Evolutionary conservation across 805 yeast species (phyloP), one percentile per base, ranked within the genome.

Genomic region (Candida maltosa): DNA sequence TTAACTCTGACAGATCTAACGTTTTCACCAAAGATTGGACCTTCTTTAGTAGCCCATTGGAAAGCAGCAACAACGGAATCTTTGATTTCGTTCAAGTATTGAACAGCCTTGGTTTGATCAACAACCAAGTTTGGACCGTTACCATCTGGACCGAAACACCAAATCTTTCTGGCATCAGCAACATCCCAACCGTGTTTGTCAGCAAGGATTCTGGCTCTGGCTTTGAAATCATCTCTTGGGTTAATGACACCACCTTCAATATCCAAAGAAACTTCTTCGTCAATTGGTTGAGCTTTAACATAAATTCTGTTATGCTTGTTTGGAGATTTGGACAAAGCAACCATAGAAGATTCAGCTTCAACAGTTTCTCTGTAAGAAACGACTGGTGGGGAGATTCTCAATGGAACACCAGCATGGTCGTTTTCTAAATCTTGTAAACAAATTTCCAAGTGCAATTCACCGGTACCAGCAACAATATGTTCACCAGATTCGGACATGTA

Each of bases 71-170:
- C 96, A 64, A 89, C 96, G 64, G 95, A 91, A 75, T 91, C 98
- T 87, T 91, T 91, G 82, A 93, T 93, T 81, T 91, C 98, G 72
- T 78, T 72, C 76, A 91, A 83, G 88, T 89, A 91, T 79, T 93
- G 97, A 49, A 91, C 97, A 64, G 98, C 98, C 91, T 91, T 91
- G 65, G 97, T 91, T 77, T 89, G 97, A 79, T 91, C 98, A 73
- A 91, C 95, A 65, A 91, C 97, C 65, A 93, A 73, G 80, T 91
- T 91, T 63, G 98, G 89, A 76, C 98, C 98, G 70, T 77, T 82
- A 75, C 97, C 97, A 67, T 91, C 98, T 69, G 98, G 97, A 78
- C 98, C 98, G 88, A 91, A 91, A 85, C 96, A 87, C 98, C 98
- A 91, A 68, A 91, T 93, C 93, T 93, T 91, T 85, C 98, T 89